A percentile compares a stretch with the other conserved stretches of the same genome.
Conservation (phyloP, 208 protist species). For the Borovskyia barvae region DNA sequence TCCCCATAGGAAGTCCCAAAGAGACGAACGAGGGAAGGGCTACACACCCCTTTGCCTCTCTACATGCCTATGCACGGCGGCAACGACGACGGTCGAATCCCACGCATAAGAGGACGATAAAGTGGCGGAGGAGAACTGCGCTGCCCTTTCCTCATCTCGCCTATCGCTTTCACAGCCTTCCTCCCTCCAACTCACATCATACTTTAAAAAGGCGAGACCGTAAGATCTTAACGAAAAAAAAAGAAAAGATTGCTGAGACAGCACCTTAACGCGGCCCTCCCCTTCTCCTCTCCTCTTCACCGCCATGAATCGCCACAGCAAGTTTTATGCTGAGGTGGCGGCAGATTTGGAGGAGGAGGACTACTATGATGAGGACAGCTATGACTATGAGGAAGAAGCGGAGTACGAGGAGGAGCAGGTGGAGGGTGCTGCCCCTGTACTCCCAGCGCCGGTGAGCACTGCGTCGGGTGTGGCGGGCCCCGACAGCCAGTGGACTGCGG, state of each 20-base stretch:
- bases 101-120: no score
- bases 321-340: constrained; percentile 69
- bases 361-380: constrained; percentile 42
- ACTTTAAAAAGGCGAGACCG: neutral
- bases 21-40: no score
- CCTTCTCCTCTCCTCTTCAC: no score
- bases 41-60: no score
- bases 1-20: no score
- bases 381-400: constrained; percentile 60
- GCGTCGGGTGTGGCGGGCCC: neutral
- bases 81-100: no score
- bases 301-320: constrained; percentile 75
- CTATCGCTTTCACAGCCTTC: no score
- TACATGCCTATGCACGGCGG: no score
- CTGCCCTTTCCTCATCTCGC: no score
- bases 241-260: neutral
- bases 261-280: neutral
- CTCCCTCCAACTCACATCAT: neutral
- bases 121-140: no score
- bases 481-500: neutral
- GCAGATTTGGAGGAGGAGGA: constrained; percentile 50
- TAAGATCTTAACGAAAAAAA: neutral
- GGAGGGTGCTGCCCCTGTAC: neutral
- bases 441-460: no score
- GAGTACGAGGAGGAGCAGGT: constrained; percentile 54